These are phyloP conservation scores for Clathrus columnatus DNA, from an alignment of 768 basidiomycete species.

Conservation along the genomic window DNA sequence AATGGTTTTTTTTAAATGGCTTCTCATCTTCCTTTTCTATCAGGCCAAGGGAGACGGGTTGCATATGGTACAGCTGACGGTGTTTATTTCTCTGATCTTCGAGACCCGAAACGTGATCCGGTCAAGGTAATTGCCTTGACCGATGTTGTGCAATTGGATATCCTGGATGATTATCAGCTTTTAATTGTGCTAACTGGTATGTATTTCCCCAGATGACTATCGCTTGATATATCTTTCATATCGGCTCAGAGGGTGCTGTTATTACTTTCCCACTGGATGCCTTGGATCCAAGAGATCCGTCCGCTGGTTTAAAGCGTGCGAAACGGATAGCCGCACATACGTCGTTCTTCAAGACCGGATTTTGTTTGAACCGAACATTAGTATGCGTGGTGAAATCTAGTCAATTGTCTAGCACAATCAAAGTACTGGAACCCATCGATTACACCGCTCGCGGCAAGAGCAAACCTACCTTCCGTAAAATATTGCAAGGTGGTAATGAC, in stretches of 20 bases:
- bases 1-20: not conserved
- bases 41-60: conserved; percentile 75
- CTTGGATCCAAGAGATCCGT: conserved; percentile 81
- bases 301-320: conserved; percentile 84
- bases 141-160: conserved; percentile 91
- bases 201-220: conserved; percentile 12
- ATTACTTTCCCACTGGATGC: conserved; percentile 94
- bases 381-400: conserved; percentile 97
- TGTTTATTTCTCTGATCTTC: conserved; percentile 86
- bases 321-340: conserved; percentile 95
- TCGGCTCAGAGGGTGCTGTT: conserved; percentile 74
- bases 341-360: conserved; percentile 94
- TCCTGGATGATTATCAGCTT: conserved; percentile 91
- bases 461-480: conserved; percentile 90
- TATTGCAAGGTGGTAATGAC: conserved; percentile 92
- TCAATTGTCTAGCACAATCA: conserved; percentile 93
- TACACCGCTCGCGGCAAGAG: conserved; percentile 67
- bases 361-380: conserved; percentile 81
- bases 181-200: conserved; percentile 96
- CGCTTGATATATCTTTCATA: not conserved
- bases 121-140: conserved; percentile 81
- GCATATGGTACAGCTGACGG: conserved; percentile 98
- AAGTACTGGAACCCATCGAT: conserved; percentile 93
- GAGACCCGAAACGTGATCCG: conserved; percentile 69
- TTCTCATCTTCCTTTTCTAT: not conserved